Percentiles rank a stretch among this genome's conserved stretches.
Evolutionary conservation across 805 yeast genomes (phyloP).

Genomic region (Metschnikowia anglica): DNA sequence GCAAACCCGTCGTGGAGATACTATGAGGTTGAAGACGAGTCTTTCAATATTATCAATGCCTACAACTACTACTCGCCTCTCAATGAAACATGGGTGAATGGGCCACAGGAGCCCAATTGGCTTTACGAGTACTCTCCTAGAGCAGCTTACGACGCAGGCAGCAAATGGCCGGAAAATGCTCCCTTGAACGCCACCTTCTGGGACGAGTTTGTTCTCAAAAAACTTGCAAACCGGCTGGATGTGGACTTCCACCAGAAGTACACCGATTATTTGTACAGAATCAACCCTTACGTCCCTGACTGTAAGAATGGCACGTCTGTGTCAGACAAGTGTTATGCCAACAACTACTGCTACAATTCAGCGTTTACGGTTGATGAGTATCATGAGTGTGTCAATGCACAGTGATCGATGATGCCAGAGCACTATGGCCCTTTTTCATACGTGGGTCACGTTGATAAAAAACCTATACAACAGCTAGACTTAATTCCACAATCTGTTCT

Average conservation of each 20-base stretch:
- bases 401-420: too few species aligned
- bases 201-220: conserved; percentile 51
- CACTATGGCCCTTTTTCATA: too few species aligned
- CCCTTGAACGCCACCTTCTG: conserved; percentile 71
- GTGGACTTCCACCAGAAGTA: conserved; percentile 50
- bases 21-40: conserved; percentile 60
- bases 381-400: conserved; percentile 12
- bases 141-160: conserved; percentile 49
- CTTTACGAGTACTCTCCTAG: conserved; percentile 63
- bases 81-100: conserved; percentile 53
- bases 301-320: conserved; percentile 16
- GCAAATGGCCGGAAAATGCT: conserved; percentile 55
- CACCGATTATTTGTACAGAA: conserved; percentile 50
- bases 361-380: conserved; percentile 20
- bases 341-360: conserved; percentile 20
- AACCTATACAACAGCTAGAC: too few species aligned
- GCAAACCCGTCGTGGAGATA: conserved; percentile 73
- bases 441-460: too few species aligned
- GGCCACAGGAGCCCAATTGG: conserved; percentile 63
- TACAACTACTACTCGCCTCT: conserved; percentile 59
- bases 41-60: conserved; percentile 61
- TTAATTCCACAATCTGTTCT: not conserved
- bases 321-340: conserved; percentile 13
- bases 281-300: conserved; percentile 53
- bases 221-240: conserved; percentile 39